Evolutionary conservation across 441 rosid genomes (phyloP).

Genomic region (Erodium trifolium): DNA sequence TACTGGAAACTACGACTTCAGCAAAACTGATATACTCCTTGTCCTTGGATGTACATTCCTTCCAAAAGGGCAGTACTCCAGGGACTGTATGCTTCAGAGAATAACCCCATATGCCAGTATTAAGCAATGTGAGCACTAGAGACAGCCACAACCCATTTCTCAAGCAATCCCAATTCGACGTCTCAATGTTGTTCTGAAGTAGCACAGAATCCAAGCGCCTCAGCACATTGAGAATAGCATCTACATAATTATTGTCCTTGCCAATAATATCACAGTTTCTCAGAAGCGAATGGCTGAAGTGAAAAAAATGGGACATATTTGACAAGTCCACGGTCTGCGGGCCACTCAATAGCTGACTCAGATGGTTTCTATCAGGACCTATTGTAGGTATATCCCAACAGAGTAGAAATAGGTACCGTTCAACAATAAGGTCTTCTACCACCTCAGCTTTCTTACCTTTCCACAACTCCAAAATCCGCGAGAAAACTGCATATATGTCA

Average conservation of each 20-base stretch:
- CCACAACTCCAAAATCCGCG: conserved; percentile 73
- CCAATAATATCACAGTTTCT: conserved; percentile 38
- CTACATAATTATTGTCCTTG: conserved; percentile 34
- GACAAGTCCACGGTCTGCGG: conserved; percentile 41
- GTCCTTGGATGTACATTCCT: conserved; percentile 46
- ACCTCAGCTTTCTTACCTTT: conserved; percentile 60
- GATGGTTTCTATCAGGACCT: conserved; percentile 31
- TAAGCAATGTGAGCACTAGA: conserved; percentile 55
- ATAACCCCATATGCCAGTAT: conserved; percentile 54
- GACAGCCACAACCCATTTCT: conserved; percentile 84
- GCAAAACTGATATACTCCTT: conserved; percentile 43
- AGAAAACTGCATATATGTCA: conserved; percentile 50
- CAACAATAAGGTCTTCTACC: conserved; percentile 82
- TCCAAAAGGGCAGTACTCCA: conserved; percentile 44
- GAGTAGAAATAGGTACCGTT: conserved; percentile 82
- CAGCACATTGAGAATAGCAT: conserved; percentile 45
- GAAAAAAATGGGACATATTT: conserved; percentile 44
- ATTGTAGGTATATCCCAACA: conserved; percentile 70
- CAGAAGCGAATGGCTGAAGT: conserved; percentile 51
- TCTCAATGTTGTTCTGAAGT: conserved; percentile 42
- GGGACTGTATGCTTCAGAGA: conserved; percentile 41
- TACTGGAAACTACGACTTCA: conserved; percentile 48
- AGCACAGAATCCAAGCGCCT: conserved; percentile 38
- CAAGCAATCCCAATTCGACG: conserved; percentile 81
- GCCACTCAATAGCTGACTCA: conserved; percentile 36